Base-by-base conservation (phyloP, 2,329 filamentous ascomycete genomes). In the Leptoxyphium fumago region DNA sequence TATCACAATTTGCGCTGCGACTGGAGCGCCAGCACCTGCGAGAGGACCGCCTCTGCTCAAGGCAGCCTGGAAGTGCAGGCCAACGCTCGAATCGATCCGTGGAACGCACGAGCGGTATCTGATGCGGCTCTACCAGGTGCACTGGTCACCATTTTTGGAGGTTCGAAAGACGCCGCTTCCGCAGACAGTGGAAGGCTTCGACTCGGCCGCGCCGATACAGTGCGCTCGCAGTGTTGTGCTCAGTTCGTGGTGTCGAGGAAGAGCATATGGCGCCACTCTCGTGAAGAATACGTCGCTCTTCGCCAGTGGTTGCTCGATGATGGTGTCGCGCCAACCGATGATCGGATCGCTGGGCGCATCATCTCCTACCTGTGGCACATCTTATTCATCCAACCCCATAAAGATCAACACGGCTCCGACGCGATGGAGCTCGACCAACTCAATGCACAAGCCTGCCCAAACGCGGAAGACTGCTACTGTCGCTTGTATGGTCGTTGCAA, bases 181-280 rank as follows among this genome's bases (percentile, higher is more conserved):
- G 47, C 52, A 42, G 56, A 59, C 51, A 70, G 45, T 64, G 65
- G 51, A 49, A 66, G 50, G 55, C 61, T 57, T 54, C 14, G 18
- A 11, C 70, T 64, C 53, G 66, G 38, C 66, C 73, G 55, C 8
- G 39, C 30, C 17, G 52, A 55, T 36, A 47, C 47, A 1, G 41
- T 56, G 10, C 49, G 47, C 9, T 46, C 53, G 29, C 53, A 56
- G 43, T 77, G 73, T 53, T 76, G 72, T 58, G 73, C 72, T 10
- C 74, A 75, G 48, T 77, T 75, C 53, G 70, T 68, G 10, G 71
- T 75, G 17, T 62, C 67, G 2, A 58, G 68, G 5, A 62, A 69
- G 10, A 61, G 64, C 14, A 64, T 75, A 14, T 67, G 63, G 56
- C 65, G 67, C 46, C 70, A 74, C 55, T 63, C 64, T 0, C 60